These are phyloP conservation scores for Phycomyces nitens DNA, from an alignment of 192 early-diverging fungal genomes.

Conservation along the genomic window DNA sequence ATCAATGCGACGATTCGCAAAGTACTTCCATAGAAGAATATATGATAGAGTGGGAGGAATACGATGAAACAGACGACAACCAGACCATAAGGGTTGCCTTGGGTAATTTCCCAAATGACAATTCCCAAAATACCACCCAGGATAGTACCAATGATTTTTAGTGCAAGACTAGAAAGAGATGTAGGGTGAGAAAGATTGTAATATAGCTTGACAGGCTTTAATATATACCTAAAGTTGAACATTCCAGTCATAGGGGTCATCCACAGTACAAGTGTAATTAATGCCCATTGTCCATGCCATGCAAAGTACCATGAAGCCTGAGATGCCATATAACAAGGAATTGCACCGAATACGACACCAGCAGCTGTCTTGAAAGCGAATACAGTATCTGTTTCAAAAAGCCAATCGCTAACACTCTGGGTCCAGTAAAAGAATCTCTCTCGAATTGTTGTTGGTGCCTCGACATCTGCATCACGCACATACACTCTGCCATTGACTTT, in stretches of 20 bases:
- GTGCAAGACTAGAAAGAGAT: conserved; percentile 14
- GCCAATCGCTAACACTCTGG: conserved; percentile 21
- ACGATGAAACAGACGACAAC: conserved; percentile 28
- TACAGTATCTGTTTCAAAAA: conserved; percentile 22
- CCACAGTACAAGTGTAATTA: conserved; percentile 31
- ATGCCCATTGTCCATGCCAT: conserved; percentile 36
- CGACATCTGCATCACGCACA: conserved; percentile 31
- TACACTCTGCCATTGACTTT: not conserved
- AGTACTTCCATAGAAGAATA: conserved; percentile 19
- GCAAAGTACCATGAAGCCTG: conserved; percentile 16
- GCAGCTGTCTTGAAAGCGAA: conserved; percentile 30
- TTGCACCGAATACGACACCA: conserved; percentile 16
- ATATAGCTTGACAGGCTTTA: not conserved
- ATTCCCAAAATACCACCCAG: conserved; percentile 23
- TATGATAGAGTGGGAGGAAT: conserved; percentile 17
- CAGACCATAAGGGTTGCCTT: conserved; percentile 33
- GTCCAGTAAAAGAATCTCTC: conserved; percentile 30
- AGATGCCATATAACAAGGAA: conserved; percentile 27
- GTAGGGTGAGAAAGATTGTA: not conserved
- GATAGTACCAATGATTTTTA: conserved; percentile 20
- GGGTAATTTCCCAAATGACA: conserved; percentile 28
- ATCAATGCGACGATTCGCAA: conserved; percentile 17
- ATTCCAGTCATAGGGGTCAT: conserved; percentile 34
- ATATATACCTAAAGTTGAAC: conserved; percentile 27
- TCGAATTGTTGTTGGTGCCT: conserved; percentile 12